phyloP scores from a whole-genome alignment of 768 basidiomycete species.

The Suillus fuscotomentosus region DNA sequence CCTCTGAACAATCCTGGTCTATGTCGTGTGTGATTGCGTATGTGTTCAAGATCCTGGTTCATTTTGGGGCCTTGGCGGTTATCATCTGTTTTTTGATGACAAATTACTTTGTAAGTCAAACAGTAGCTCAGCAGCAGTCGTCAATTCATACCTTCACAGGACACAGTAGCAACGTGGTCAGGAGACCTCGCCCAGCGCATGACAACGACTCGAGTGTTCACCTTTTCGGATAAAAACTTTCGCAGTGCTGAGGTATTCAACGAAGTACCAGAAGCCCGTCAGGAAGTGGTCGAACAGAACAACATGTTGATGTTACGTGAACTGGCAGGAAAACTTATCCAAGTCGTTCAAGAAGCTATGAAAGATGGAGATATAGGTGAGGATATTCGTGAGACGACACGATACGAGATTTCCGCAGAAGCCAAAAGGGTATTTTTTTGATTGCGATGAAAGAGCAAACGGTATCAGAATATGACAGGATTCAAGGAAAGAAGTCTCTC shows the following conservation, averaged over 20 bases:
- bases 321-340: background rate
- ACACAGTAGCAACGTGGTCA: no score
- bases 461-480: no score
- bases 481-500: background rate
- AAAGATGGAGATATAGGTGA: background rate
- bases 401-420: background rate
- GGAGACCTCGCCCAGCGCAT: no score
- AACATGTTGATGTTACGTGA: background rate
- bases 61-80: background rate
- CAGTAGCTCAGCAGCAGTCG: background rate
- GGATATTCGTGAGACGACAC: background rate
- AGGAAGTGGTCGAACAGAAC: no score
- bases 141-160: no score
- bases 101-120: background rate
- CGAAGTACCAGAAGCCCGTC: background rate
- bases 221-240: background rate
- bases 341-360: background rate
- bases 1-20: background rate
- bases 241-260: background rate
- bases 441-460: background rate
- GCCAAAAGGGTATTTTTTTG: background rate
- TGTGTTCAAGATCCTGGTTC: background rate
- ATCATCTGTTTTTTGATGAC: background rate
- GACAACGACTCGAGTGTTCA: no score
- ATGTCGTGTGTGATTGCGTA: rapidly evolving